Evolutionary conservation across 495 filamentous ascomycete genomes (phyloP), one percentile per base, ranked within the genome.

Genomic region (Penicillium psychrofluorescens): DNA sequence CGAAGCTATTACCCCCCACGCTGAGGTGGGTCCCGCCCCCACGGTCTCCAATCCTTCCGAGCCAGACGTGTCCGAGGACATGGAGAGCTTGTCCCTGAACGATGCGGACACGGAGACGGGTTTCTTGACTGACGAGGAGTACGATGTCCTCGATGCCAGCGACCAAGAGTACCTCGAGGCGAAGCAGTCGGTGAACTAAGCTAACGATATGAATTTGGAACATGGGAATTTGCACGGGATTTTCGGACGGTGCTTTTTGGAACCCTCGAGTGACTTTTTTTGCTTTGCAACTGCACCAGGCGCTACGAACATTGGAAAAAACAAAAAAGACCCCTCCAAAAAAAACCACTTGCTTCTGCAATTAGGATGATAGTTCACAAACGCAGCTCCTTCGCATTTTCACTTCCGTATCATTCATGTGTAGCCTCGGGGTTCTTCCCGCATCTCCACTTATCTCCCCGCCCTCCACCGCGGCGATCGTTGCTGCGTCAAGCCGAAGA

Each of bases 91-190:
- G 36, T 84, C 82, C 58, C 53, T 80, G 15, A 73, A 73, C 14
- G 86, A 86, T 35, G 76, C 77, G 10, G 73, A 66, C 12, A 70
- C 72, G 8, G 70, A 73, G n/a, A 64, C 70, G 40, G 85, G 81
- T 7, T 95, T 94, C 74, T 63, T 94, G 66, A 96, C 94, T 10
- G 92, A 98, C 51, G 92, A 97, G 54, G 92, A 98, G 68, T 98
- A 95, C 54, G 92, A 98, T 50, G 84, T 97, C 48, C 82, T 97
- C 27, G 88, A 95, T 68, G 94, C 90, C 15, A 94, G 87, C 46
- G 94, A 97, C 49, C 90, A 95, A 57, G 92, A 98, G 61, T 84
- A 76, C 46, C 59, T 83, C 44, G 74, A 68, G 31, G 68, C 64
- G 13, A 59, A 63, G 40, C 61, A 67, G 32, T 54, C 58, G 13